Evolutionary conservation across 225 moss, liverwort and hornwort genomes (phyloP).

Genomic region (Ulota crispa): DNA sequence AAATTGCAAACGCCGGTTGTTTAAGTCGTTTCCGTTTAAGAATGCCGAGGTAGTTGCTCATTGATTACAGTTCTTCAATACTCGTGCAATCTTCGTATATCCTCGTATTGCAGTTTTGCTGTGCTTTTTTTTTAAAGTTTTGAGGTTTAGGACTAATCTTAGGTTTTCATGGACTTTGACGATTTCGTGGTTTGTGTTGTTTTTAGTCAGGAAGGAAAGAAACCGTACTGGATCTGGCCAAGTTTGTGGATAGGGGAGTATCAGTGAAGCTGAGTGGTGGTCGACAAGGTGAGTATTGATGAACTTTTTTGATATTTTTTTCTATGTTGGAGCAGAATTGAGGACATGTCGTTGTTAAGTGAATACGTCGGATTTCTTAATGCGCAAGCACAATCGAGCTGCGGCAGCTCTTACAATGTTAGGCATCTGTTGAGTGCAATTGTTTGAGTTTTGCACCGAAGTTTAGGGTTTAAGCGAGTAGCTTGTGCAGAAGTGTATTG

Average conservation of each 20-base stretch:
- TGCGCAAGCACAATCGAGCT: not conserved
- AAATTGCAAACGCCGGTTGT: not conserved
- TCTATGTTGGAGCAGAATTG: not conserved
- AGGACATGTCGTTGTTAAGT: not conserved
- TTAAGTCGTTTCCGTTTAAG: not conserved
- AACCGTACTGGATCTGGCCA: slow-evolving; percentile 90
- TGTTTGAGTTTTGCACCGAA: not conserved
- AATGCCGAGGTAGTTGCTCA: not conserved
- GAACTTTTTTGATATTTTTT: too few species aligned
- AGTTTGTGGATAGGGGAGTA: slow-evolving; percentile 95
- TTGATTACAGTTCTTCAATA: not conserved
- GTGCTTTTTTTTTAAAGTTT: not conserved
- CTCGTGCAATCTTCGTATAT: not conserved
- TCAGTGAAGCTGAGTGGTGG: slow-evolving; percentile 95
- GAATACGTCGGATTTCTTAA: not conserved
- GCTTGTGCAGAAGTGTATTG: not conserved
- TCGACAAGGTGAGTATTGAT: slow-evolving; percentile 67
- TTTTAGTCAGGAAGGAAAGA: slow-evolving; percentile 90
- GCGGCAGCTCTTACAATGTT: not conserved
- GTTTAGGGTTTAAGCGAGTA: slow-evolving; percentile 1
- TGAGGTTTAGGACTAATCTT: not conserved
- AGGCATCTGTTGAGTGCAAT: not conserved
- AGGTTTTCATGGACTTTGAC: not conserved
- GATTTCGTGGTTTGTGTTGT: not conserved
- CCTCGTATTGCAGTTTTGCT: not conserved